Evolutionary conservation across 73 alveolate species (phyloP), one percentile per base, ranked within the genome.

Genomic region (Paraurostyla sp.): DNA sequence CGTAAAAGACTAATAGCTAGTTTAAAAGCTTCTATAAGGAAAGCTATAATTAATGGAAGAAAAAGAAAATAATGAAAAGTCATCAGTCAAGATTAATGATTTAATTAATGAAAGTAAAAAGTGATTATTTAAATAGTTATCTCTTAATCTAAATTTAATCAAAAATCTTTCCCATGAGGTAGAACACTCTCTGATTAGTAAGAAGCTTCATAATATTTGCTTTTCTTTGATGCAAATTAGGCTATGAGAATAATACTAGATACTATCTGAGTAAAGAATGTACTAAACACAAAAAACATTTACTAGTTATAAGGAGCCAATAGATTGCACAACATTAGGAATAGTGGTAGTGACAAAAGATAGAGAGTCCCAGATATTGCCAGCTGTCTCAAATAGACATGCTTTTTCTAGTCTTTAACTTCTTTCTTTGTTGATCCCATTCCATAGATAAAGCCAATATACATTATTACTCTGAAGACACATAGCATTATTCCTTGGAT

Each of bases 361-460:
- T 87, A 87, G n/a, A 87, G 68, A 0, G 85, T 33, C 0, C 87
- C 89, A 46, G 90, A 69, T 30, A 63, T 65, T 56, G 85, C n/a
- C n/a, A 87, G 43, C 6, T 25, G 36, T 76, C 89, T 46, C 62
- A 87, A 23, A 76, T 69, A 87, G 20, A 35, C 84, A 3, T 32
- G 38, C 25, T 57, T 76, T 25, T 25, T 49, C 30, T 76, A 41
- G 11, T 43, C 62, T 57, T 49, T 50, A 13, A 65, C 1, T 25
- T 49, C 84, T 0, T 75, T 54, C 6, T 62, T 40, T 32, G 93
- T 52, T 45, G 25, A 32, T 13, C 63, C 2, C 3, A 87, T 25
- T 73, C 93, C 93, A 50, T 73, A 36, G 0, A 73, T n/a, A 43
- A 87, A 87, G 20, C 71, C 52, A 16, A 27, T 9, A 22, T 35